phyloP scores from a whole-genome alignment of 208 protist genomes.

The Trypanosoma congolense region DNA sequence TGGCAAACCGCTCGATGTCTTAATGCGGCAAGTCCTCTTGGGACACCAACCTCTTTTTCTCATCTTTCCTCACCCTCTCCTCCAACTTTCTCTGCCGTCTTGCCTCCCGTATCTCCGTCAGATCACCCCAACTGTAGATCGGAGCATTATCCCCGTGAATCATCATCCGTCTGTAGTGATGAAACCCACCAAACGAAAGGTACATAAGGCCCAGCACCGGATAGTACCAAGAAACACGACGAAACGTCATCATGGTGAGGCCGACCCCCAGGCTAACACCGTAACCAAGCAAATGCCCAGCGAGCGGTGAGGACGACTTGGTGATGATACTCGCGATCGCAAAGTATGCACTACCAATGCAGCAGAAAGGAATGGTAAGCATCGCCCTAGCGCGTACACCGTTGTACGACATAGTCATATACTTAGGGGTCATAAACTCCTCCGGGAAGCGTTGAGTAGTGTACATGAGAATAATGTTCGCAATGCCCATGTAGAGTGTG shows the following conservation, averaged over 20 bases:
- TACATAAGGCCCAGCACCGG: constrained; percentile 73
- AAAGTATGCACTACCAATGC: constrained; percentile 64
- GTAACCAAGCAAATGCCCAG: constrained; percentile 70
- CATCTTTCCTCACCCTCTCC: background rate
- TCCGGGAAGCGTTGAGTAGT: constrained; percentile 76
- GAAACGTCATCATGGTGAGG: constrained; percentile 62
- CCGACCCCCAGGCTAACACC: constrained; percentile 54
- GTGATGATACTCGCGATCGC: constrained; percentile 65
- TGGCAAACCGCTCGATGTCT: too few species aligned
- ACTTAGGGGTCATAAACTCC: constrained; percentile 68
- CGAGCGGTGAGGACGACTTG: constrained; percentile 43
- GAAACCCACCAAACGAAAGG: constrained; percentile 74
- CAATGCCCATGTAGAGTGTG: constrained; percentile 74
- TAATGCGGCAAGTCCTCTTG: too few species aligned
- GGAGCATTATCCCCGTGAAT: constrained; percentile 82
- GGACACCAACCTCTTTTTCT: background rate
- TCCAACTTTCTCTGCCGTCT: constrained; percentile 4
- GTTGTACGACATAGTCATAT: constrained; percentile 77
- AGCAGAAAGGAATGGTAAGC: constrained; percentile 75
- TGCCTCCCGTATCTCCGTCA: constrained; percentile 39
- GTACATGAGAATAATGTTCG: constrained; percentile 71
- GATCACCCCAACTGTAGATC: constrained; percentile 75
- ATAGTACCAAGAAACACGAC: constrained; percentile 81
- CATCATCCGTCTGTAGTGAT: constrained; percentile 87
- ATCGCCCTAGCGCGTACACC: constrained; percentile 66